Conservation (phyloP, 345 rosid species). For the Brassica cretica region DNA sequence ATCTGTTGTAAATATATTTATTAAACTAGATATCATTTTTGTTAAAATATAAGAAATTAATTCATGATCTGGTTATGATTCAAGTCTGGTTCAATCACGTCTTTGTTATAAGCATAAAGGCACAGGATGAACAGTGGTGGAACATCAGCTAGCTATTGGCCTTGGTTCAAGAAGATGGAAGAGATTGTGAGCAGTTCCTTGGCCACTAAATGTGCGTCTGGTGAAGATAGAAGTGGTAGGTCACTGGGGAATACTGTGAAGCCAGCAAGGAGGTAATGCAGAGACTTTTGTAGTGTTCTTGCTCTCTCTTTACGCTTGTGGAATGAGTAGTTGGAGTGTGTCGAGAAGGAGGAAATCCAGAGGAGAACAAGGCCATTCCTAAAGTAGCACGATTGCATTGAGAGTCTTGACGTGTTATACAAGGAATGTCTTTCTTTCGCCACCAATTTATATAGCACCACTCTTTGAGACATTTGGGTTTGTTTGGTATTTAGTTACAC, state of each 20-base stretch:
- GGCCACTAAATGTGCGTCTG: slow-evolving; percentile 43
- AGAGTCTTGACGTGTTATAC: not conserved
- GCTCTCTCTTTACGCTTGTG: not conserved
- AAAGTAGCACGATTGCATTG: not conserved
- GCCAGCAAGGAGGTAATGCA: slow-evolving; percentile 61
- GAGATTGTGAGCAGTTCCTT: slow-evolving; percentile 66
- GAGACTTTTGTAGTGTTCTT: not conserved
- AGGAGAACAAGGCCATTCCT: not conserved
- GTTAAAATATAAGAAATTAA: not conserved
- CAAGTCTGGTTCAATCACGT: slow-evolving; percentile 46
- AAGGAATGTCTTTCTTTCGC: not conserved
- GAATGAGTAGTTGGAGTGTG: slow-evolving; percentile 1
- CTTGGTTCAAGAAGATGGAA: slow-evolving; percentile 87
- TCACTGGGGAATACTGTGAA: slow-evolving; percentile 44
- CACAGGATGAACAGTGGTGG: slow-evolving; percentile 67
- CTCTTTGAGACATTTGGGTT: not conserved
- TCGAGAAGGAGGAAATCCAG: not conserved
- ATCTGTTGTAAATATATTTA: not conserved
- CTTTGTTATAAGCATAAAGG: slow-evolving; percentile 60
- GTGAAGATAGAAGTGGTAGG: slow-evolving; percentile 52
- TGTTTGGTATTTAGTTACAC: not conserved
- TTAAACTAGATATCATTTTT: no score
- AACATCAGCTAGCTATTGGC: slow-evolving; percentile 69
- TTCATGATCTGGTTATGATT: not conserved
- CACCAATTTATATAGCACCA: not conserved